Conservation (phyloP, 106 monocot genomes). For the Vanilla planifolia region DNA sequence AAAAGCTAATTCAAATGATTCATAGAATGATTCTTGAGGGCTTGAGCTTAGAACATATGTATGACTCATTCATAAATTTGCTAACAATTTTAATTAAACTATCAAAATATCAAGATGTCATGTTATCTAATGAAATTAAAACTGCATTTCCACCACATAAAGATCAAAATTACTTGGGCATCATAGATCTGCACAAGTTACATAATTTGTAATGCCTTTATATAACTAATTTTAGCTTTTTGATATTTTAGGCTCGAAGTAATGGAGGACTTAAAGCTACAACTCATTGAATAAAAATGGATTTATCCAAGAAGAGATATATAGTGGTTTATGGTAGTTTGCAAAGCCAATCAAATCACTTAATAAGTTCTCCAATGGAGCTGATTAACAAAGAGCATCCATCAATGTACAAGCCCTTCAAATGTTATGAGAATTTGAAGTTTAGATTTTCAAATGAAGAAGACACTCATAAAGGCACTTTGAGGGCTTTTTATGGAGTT, state of each 20-base stretch:
- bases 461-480: background rate
- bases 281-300: background rate
- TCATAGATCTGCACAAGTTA: background rate
- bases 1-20: background rate
- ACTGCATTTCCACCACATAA: background rate
- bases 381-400: conserved; percentile 18
- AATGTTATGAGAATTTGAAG: conserved; percentile 5
- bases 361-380: conserved; percentile 15
- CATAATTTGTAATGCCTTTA: too few relatives aligned
- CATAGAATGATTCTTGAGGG: background rate
- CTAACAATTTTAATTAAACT: background rate
- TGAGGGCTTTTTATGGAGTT: conserved; percentile 14
- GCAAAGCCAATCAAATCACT: background rate
- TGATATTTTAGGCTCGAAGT: conserved; percentile 15
- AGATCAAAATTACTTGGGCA: background rate
- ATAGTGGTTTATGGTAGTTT: background rate
- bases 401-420: conserved; percentile 9
- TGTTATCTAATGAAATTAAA: background rate
- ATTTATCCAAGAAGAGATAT: background rate
- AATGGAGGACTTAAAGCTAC: conserved; percentile 17
- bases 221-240: background rate
- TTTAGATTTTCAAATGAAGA: background rate
- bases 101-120: background rate
- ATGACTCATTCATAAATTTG: too few relatives aligned
- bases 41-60: too few relatives aligned